Evolutionary conservation across 148 eudicot genomes (phyloP).

Genomic region (Oxyria digyna): DNA sequence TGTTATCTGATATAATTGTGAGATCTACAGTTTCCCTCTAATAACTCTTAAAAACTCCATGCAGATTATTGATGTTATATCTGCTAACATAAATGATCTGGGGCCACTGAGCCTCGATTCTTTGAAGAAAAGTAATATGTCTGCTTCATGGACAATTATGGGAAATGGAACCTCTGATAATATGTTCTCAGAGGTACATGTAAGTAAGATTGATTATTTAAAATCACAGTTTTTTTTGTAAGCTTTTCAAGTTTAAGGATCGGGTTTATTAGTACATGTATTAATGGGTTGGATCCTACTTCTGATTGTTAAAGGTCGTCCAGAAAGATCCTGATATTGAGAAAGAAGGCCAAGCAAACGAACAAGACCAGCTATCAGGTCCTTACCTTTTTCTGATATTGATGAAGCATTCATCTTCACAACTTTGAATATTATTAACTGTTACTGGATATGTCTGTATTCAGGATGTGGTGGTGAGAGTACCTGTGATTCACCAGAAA

Average conservation of each 20-base stretch:
- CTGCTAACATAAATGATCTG: slow-evolving; percentile 47
- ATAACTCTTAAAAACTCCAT: slow-evolving; percentile 2
- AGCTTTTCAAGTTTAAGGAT: background rate
- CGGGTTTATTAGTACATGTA: too few species aligned
- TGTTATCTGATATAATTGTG: background rate
- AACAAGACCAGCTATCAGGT: slow-evolving; percentile 29
- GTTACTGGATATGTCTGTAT: slow-evolving; percentile 7
- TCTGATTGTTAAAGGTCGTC: slow-evolving; percentile 20
- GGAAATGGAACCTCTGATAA: slow-evolving; percentile 28
- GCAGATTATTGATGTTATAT: slow-evolving; percentile 70
- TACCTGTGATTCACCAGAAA: slow-evolving; percentile 50
- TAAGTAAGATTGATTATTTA: background rate
- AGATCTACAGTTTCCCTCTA: background rate
- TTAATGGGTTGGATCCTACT: too few species aligned
- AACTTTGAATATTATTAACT: background rate
- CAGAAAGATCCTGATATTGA: slow-evolving; percentile 24
- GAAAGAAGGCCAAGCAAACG: slow-evolving; percentile 30
- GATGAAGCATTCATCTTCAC: background rate
- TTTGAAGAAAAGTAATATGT: slow-evolving; percentile 42
- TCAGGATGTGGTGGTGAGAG: slow-evolving; percentile 41
- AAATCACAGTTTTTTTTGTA: background rate
- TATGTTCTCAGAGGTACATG: slow-evolving; percentile 19
- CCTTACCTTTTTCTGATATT: background rate
- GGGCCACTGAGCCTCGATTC: slow-evolving; percentile 70
- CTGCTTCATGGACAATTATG: slow-evolving; percentile 64